phyloP scores from a whole-genome alignment of 345 rosid species.

The Syzygium oleosum region DNA sequence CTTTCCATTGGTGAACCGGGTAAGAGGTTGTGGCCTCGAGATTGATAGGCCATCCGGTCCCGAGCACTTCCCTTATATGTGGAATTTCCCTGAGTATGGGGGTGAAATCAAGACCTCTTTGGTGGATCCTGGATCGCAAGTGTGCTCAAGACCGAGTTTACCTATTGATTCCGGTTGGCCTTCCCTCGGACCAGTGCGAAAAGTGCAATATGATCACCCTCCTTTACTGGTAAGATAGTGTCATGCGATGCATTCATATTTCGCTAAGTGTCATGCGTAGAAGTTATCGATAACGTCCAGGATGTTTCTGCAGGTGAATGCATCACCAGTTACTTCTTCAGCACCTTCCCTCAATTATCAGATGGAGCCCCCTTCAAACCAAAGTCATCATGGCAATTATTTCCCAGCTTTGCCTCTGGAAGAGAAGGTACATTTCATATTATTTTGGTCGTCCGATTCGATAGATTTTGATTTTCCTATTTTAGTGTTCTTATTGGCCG shows the following conservation, averaged over 20 bases:
- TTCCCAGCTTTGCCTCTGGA: conserved; percentile 25
- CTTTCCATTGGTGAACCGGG: conserved; percentile 13
- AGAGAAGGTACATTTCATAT: conserved; percentile 24
- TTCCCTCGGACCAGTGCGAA: conserved; percentile 20
- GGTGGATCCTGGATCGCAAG: conserved; percentile 14
- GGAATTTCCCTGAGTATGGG: conserved; percentile 12
- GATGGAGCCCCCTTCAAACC: conserved; percentile 86
- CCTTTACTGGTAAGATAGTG: conserved; percentile 20
- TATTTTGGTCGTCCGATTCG: background rate
- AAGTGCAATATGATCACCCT: conserved; percentile 20
- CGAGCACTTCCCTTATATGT: conserved; percentile 7
- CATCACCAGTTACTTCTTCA: conserved; percentile 32
- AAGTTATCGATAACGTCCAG: background rate
- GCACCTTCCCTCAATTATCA: conserved; percentile 19
- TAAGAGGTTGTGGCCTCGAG: background rate
- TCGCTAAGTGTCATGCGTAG: background rate
- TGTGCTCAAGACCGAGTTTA: background rate
- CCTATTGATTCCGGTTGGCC: conserved; percentile 27
- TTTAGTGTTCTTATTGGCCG: background rate
- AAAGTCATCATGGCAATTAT: conserved; percentile 26
- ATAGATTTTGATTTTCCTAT: background rate
- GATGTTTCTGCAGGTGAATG: conserved; percentile 27
- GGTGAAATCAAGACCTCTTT: conserved; percentile 20
- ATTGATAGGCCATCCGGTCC: conserved; percentile 9
- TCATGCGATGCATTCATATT: background rate